Percentiles rank a stretch among this genome's conserved stretches.
These are phyloP conservation scores for Sporobolomyces phaffii DNA, from an alignment of 768 basidiomycete genomes.

Conservation along the genomic window DNA sequence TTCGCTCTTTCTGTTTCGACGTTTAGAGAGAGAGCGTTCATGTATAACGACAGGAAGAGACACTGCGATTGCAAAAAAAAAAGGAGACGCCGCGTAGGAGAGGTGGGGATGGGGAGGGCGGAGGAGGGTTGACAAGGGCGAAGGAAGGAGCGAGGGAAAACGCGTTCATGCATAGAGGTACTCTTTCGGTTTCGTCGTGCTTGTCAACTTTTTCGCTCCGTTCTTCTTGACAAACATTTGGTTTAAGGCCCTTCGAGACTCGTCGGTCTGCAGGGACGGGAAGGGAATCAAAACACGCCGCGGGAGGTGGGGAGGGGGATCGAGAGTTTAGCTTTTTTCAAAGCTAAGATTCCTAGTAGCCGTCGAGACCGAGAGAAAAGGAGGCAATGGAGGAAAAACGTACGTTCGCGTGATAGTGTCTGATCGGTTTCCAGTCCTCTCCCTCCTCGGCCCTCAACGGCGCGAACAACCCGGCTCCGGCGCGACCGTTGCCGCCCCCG, in stretches of 20 bases:
- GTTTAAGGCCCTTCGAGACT: constrained; percentile 17
- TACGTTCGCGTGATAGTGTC: constrained; percentile 36
- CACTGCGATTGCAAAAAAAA: constrained; percentile 2
- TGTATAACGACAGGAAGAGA: not conserved
- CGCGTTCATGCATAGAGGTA: constrained; percentile 10
- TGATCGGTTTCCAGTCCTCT: constrained; percentile 33
- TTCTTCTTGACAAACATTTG: constrained; percentile 12
- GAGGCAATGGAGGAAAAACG: not conserved
- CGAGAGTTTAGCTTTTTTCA: no score
- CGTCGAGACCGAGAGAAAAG: no score
- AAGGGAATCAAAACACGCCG: no score
- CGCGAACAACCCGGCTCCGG: constrained; percentile 29
- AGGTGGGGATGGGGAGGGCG: not conserved
- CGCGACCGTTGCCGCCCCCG: constrained; percentile 17
- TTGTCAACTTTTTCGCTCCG: constrained; percentile 1
- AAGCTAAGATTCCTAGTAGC: no score
- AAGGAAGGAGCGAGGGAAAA: no score
- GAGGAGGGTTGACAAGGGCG: not conserved
- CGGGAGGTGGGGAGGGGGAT: no score
- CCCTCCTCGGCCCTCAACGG: constrained; percentile 32
- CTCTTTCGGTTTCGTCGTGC: constrained; percentile 28
- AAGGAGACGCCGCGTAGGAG: not conserved
- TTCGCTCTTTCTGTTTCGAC: no score
- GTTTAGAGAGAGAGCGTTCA: no score
- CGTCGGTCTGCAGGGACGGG: constrained; percentile 14